Conservation (phyloP, 2,329 filamentous ascomycete genomes). For the Pseudovirgaria hyperparasitica region DNA sequence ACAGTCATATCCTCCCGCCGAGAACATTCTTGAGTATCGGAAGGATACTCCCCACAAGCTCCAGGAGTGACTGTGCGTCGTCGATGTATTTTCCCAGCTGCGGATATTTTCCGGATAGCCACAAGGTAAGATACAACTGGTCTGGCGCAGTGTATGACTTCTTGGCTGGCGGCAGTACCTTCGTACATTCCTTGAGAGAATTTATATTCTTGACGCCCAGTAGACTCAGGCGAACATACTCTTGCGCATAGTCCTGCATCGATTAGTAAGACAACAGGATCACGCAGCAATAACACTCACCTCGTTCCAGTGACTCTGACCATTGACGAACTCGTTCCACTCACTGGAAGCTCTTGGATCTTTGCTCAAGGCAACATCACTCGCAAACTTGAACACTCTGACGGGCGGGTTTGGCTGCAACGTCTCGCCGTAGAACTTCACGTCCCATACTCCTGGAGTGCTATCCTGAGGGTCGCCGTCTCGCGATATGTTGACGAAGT, state of each 20-base stretch:
- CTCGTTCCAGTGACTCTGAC: conserved; percentile 22
- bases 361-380: conserved; percentile 21
- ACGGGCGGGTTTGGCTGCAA: conserved; percentile 13
- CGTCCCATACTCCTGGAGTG: conserved; percentile 25
- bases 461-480: conserved; percentile 24
- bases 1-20: no score
- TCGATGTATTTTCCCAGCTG: no score
- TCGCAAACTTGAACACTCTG: conserved; percentile 23
- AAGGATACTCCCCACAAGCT: no score
- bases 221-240: conserved; percentile 41
- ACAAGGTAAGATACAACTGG: conserved; percentile 7
- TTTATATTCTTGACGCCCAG: conserved; percentile 47
- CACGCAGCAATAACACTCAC: conserved; percentile 6
- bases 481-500: conserved; percentile 17
- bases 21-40: no score
- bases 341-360: conserved; percentile 20
- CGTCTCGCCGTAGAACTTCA: conserved; percentile 23
- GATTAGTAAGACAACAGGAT: conserved; percentile 1
- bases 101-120: no score
- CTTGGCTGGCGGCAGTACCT: conserved; percentile 29
- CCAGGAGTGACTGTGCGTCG: no score
- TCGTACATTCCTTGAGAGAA: conserved; percentile 41
- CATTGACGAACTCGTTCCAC: conserved; percentile 17
- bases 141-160: conserved; percentile 15
- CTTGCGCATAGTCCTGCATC: conserved; percentile 35